Base-by-base conservation (phyloP, 495 filamentous ascomycete species). In the Penicillium soppii region DNA sequence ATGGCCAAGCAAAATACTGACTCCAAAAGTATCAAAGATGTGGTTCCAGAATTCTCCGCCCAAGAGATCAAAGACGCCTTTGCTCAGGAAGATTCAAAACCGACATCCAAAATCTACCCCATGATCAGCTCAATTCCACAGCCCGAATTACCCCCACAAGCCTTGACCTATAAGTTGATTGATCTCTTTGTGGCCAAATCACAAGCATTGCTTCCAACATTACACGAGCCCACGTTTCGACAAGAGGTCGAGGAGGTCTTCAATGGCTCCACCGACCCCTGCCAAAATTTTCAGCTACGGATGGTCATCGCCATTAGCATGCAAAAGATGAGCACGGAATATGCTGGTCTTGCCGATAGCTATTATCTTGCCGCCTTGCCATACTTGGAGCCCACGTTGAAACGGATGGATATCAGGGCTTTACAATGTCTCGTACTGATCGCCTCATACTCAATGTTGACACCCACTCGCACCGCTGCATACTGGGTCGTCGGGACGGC, bases 241-340 rank as follows among this genome's bases (percentile, higher is more conserved):
- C 68, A 82, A 56, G 87, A 92, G 49, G 73, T 95, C 21, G 81
- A 91, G 39, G 83, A 87, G 49, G 90, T 95, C 15, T 92, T 91
- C 60, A 74, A 80, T 48, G 87, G 87, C 15, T 87, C 85, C 10
- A 74, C 68, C 7, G 88, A 94, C 62, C 80, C 90, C 3, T 90
- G 88, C 65, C 80, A 91, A 55, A 90, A 92, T 47, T 97, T 96
- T 57, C 81, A 90, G 36, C 63, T 92, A 30, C 85, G 88, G 47
- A 89, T 96, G 82, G 90, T 95, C 22, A 80, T 96, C 60, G 92
- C 92, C 3, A 94, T 95, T 55, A 90, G 88, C 66, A 83, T 96
- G 74, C 91, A 96, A 62, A 95, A 91, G 64, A 74, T 95, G 56
- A 88, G 89, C 61, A 74, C 82, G 2, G 81, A 82, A 39, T 96